A percentile compares a stretch with the other conserved stretches of the same genome.
phyloP scores from a whole-genome alignment of 2,329 filamentous ascomycete species.

The Chaetomiaceae sp. region DNA sequence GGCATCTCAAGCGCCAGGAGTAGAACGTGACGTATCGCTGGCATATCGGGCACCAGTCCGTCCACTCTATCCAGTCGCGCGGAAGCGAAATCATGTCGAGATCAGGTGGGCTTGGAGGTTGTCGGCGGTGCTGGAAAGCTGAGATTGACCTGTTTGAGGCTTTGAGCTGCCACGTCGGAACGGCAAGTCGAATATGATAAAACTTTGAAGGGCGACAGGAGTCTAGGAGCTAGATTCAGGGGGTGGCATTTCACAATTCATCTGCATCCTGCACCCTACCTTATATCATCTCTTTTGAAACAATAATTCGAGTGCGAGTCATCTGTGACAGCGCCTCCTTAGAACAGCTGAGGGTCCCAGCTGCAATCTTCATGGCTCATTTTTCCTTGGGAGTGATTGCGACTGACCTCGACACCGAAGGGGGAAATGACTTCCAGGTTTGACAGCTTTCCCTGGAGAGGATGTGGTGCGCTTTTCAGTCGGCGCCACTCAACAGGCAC shows the following conservation, averaged over 20 bases:
- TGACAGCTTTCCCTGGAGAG: too few species aligned
- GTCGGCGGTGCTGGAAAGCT: too few species aligned
- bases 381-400: neutral
- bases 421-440: neutral
- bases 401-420: neutral
- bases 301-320: neutral
- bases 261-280: neutral
- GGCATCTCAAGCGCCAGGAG: slow-evolving; percentile 6
- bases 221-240: neutral
- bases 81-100: neutral
- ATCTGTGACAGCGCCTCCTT: neutral
- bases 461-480: too few species aligned
- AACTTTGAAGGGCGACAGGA: too few species aligned
- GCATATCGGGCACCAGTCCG: slow-evolving; percentile 11
- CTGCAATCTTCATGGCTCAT: neutral
- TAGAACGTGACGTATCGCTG: slow-evolving; percentile 13
- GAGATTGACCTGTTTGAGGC: too few species aligned
- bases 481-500: too few species aligned
- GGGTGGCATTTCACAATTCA: too few species aligned
- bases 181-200: too few species aligned
- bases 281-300: neutral
- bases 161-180: too few species aligned
- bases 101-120: too few species aligned
- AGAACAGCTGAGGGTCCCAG: neutral
- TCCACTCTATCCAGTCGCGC: neutral